Evolutionary conservation across 2,329 filamentous ascomycete genomes (phyloP), one percentile per base, ranked within the genome.

Genomic region (Tympanopsis confertula): DNA sequence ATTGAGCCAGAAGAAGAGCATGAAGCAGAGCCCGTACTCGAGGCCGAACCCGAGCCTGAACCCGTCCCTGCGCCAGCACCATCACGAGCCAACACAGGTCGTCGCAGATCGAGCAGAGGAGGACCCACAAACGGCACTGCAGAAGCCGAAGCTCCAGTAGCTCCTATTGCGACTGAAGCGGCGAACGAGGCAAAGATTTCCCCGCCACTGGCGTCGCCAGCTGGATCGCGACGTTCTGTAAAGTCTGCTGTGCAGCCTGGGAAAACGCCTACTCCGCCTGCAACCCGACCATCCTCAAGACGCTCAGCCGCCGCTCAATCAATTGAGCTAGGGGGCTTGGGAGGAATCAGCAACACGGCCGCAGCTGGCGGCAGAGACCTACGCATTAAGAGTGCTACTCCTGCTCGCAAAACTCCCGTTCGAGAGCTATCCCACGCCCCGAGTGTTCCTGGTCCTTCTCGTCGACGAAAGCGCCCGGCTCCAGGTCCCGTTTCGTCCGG

Each of bases 401-500:
- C 59, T 14, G 56, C 57, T 17, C 57, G 38, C 12, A 49, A 54
- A 40, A 55, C 57, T 14, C 57, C 62, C 5, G 54, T 52, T 3
- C 54, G 59, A n/a, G 64, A 65, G 17, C 50, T 55, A 7, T 56
- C 58, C 35, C 61, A 60, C 28, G 54, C 58, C 14, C 45, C 53
- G 13, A 51, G 7, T 10, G 30, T 53, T 22, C 52, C 54, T 5
- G 53, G 53, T 28, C 54, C 53, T 30, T 49, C 52, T 39, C 61
- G 68, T 18, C 69, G 74, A 17, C 68, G 65, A 42, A 77, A 71
- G 49, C 65, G 70, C 4, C 74, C 74, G 4, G 73, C 71, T 4
- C 76, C 74, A 13, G 75, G 75, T 13, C 65, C 71, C 2, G 65
- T 79, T 28, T 71, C 68, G 5, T 63, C 66, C 17, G 67, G 67